A percentile compares a stretch with the other conserved stretches of the same genome.
Evolutionary conservation across 108 stramenopile species (phyloP).

Genomic region (Bacterosira constricta): DNA sequence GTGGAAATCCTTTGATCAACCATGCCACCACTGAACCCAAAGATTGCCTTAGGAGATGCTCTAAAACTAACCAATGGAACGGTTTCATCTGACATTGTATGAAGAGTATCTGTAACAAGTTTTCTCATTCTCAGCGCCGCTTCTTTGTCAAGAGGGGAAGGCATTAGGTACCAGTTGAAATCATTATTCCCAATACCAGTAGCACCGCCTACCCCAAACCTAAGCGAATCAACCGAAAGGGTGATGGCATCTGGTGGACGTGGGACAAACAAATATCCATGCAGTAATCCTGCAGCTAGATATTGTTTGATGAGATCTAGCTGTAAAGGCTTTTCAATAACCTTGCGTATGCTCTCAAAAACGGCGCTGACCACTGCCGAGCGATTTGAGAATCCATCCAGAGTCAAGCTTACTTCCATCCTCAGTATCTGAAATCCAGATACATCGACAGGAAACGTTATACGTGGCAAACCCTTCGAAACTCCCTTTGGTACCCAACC

Average conservation of each 20-base stretch:
- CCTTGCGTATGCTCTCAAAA: constrained; percentile 54
- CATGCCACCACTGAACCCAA: constrained; percentile 19
- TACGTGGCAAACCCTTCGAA: constrained; percentile 59
- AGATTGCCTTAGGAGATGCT: constrained; percentile 61
- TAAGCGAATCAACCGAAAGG: constrained; percentile 73
- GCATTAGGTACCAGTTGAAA: constrained; percentile 62
- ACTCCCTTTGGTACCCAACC: constrained; percentile 65
- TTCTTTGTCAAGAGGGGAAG: constrained; percentile 48
- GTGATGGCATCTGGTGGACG: constrained; percentile 79
- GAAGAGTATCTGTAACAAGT: constrained; percentile 47
- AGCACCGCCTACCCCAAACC: constrained; percentile 61
- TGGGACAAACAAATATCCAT: constrained; percentile 71
- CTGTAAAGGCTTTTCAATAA: constrained; percentile 28
- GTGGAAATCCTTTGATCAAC: constrained; percentile 55
- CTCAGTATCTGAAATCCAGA: constrained; percentile 74
- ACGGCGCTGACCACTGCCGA: constrained; percentile 78
- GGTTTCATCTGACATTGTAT: constrained; percentile 56
- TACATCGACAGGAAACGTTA: constrained; percentile 77
- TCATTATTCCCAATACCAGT: constrained; percentile 54
- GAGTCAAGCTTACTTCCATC: constrained; percentile 66
- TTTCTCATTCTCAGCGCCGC: constrained; percentile 42
- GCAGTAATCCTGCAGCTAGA: constrained; percentile 57
- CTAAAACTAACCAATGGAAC: constrained; percentile 62
- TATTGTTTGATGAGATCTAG: constrained; percentile 70
- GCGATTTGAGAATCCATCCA: constrained; percentile 70